phyloP scores from a whole-genome alignment of 441 rosid species.

The Gossypium trilobum region DNA sequence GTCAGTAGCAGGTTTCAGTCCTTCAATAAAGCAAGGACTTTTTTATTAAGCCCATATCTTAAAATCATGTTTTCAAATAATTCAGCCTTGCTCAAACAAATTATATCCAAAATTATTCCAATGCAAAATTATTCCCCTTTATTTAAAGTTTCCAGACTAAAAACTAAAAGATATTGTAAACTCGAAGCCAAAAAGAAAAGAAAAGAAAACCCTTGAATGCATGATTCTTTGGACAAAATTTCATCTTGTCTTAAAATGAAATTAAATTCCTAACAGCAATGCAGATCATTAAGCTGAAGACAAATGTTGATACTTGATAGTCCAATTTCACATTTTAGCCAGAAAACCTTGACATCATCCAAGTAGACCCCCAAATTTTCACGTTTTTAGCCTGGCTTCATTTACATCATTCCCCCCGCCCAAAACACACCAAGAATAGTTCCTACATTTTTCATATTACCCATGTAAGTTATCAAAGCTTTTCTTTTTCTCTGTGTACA shows the following conservation, averaged over 20 bases:
- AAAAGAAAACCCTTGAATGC: neutral
- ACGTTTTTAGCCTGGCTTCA: neutral
- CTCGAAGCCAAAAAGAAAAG: neutral
- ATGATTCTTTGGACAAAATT: neutral
- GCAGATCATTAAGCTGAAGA: neutral
- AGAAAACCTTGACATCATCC: neutral
- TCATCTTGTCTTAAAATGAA: neutral
- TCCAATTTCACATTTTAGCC: conserved; percentile 6
- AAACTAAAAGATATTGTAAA: conserved; percentile 2
- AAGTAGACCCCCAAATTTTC: neutral
- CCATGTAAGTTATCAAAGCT: neutral
- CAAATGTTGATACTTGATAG: neutral
- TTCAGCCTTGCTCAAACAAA: neutral
- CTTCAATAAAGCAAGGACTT: neutral
- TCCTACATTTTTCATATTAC: neutral
- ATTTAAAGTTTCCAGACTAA: neutral
- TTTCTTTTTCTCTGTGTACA: neutral
- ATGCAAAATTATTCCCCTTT: neutral
- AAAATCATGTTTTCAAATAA: neutral
- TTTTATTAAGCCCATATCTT: neutral
- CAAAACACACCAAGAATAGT: neutral
- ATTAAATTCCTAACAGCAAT: neutral
- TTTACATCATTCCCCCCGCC: neutral
- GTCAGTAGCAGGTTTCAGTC: neutral
- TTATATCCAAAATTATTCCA: neutral